Evolutionary conservation across 2,329 filamentous ascomycete genomes (phyloP).

Genomic region (Fusarium nematophilum): DNA sequence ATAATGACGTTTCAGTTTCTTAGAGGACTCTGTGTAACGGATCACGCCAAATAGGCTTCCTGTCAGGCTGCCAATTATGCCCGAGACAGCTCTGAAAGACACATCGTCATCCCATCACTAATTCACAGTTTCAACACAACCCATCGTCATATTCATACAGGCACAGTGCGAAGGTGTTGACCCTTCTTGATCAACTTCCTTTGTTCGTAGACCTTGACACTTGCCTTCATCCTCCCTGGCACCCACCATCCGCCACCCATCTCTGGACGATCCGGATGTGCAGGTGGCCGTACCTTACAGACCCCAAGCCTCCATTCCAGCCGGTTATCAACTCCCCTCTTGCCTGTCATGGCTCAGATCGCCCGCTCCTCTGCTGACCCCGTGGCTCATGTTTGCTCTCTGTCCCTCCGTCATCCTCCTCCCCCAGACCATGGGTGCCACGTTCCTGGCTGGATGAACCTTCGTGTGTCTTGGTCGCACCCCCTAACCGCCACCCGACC

Average conservation of each 20-base stretch:
- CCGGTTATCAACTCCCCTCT: neutral
- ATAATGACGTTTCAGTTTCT: conserved; percentile 3
- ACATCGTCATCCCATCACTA: neutral
- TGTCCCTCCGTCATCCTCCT: conserved; percentile 3
- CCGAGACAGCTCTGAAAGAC: conserved; percentile 14
- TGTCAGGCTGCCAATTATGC: conserved; percentile 11
- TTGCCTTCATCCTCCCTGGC: conserved; percentile 1
- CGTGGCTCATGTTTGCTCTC: conserved; percentile 17
- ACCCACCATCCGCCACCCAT: conserved; percentile 6
- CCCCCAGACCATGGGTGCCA: conserved; percentile 21
- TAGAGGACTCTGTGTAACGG: conserved; percentile 5
- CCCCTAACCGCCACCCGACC: conserved; percentile 25
- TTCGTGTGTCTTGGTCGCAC: conserved; percentile 17
- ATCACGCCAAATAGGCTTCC: conserved; percentile 19
- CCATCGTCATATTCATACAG: neutral
- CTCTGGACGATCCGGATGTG: conserved; percentile 6
- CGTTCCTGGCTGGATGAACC: conserved; percentile 30
- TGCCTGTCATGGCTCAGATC: neutral
- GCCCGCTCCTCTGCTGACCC: conserved; percentile 7
- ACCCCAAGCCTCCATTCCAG: conserved; percentile 25
- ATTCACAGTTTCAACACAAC: neutral
- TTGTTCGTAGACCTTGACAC: conserved; percentile 12
- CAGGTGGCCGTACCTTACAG: conserved; percentile 11
- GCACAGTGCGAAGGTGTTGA: conserved; percentile 27
- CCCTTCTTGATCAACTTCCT: neutral